Conservation (phyloP, 345 rosid genomes). For the Melastoma malabathricum region DNA sequence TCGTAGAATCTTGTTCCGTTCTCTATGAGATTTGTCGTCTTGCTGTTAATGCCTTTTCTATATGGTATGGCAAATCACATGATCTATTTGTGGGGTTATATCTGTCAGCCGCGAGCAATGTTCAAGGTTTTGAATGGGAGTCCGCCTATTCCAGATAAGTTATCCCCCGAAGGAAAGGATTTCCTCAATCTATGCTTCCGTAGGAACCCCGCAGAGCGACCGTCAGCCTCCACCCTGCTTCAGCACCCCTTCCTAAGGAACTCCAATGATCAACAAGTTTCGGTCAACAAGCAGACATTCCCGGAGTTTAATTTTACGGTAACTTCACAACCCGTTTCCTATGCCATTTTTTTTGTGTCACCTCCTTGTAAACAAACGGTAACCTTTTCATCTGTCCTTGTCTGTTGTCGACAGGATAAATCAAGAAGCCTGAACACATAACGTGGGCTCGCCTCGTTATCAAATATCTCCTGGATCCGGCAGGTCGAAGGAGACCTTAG, state of each 20-base stretch:
- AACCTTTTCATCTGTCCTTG: neutral
- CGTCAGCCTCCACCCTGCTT: slow-evolving; percentile 33
- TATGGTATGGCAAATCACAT: neutral
- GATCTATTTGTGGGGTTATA: neutral
- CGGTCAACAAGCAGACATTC: slow-evolving; percentile 8
- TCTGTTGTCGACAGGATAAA: slow-evolving; percentile 18
- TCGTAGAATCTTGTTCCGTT: too few species aligned
- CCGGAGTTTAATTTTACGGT: slow-evolving; percentile 14
- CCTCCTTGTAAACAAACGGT: neutral
- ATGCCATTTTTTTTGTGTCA: neutral
- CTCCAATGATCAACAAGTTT: slow-evolving; percentile 19
- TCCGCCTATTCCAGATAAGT: slow-evolving; percentile 44
- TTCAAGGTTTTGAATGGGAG: slow-evolving; percentile 39
- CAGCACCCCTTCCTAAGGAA: slow-evolving; percentile 45
- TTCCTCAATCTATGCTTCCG: slow-evolving; percentile 43
- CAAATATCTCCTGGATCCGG: slow-evolving; percentile 5
- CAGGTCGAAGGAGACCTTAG: slow-evolving; percentile 9
- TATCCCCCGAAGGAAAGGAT: slow-evolving; percentile 49
- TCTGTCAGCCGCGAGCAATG: slow-evolving; percentile 51
- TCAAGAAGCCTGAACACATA: slow-evolving; percentile 7
- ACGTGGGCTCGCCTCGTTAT: slow-evolving; percentile 8
- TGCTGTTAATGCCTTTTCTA: neutral
- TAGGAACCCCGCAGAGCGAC: slow-evolving; percentile 51
- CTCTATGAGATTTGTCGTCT: too few species aligned
- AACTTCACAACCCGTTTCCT: slow-evolving; percentile 4